These are phyloP conservation scores for Penicillium brevicompactum DNA, from an alignment of 2,329 filamentous ascomycete species.

Conservation along the genomic window DNA sequence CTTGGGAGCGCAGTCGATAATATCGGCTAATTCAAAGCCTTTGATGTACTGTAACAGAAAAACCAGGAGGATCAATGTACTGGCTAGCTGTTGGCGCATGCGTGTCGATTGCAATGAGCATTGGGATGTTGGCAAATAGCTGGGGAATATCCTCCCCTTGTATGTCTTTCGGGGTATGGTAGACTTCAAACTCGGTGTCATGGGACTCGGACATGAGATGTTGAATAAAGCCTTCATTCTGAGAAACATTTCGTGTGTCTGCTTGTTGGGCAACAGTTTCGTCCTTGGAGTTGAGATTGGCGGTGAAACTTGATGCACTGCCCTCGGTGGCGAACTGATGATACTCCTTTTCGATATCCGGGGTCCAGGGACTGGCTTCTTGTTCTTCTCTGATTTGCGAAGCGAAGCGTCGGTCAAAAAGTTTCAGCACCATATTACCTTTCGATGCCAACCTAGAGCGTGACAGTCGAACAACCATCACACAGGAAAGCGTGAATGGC, in stretches of 20 bases:
- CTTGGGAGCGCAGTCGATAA: conserved; percentile 9
- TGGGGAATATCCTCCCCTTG: conserved; percentile 21
- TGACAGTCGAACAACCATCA: conserved; percentile 14
- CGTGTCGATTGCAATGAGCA: not conserved
- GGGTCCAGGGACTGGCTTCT: conserved; percentile 13
- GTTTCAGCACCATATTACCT: conserved; percentile 18
- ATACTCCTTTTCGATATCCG: conserved; percentile 16
- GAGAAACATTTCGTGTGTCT: conserved; percentile 10
- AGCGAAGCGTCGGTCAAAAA: conserved; percentile 24
- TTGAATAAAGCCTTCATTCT: conserved; percentile 20
- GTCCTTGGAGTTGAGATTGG: not conserved
- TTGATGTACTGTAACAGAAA: not conserved
- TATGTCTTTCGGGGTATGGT: conserved; percentile 15
- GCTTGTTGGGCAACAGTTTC: not conserved
- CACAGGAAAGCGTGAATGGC: conserved; percentile 19
- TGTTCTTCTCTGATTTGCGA: conserved; percentile 10
- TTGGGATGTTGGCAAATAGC: conserved; percentile 8
- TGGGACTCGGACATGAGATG: conserved; percentile 13
- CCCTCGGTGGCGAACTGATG: conserved; percentile 17
- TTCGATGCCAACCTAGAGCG: conserved; percentile 2
- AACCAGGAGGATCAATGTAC: conserved; percentile 5
- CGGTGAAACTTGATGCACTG: conserved; percentile 9
- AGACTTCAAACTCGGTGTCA: conserved; percentile 15
- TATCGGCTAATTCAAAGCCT: conserved; percentile 13
- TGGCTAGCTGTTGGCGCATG: not conserved